These are phyloP conservation scores for Pseudopyricularia cyperi DNA, from an alignment of 2,329 filamentous ascomycete species.

Conservation along the genomic window DNA sequence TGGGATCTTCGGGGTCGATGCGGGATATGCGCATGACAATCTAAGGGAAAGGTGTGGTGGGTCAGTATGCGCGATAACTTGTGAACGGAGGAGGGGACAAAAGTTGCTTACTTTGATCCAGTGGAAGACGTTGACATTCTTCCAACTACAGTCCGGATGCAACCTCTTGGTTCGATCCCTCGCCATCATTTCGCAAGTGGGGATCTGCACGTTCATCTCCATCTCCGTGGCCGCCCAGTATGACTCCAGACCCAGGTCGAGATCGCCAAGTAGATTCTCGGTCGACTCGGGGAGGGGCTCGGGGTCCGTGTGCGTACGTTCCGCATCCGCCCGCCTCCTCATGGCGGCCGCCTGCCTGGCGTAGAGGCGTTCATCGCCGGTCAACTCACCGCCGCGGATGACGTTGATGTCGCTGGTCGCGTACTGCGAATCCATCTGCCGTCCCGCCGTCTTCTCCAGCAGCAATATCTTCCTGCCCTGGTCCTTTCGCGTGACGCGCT, in stretches of 20 bases:
- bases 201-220: conserved; percentile 85
- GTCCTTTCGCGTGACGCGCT: conserved; percentile 73
- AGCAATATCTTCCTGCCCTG: conserved; percentile 72
- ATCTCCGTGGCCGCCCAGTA: conserved; percentile 84
- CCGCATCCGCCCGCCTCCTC: conserved; percentile 41
- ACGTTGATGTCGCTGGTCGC: conserved; percentile 65
- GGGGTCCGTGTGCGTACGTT: conserved; percentile 24
- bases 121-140: conserved; percentile 86
- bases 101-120: conserved; percentile 77
- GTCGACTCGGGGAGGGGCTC: conserved; percentile 34
- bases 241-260: conserved; percentile 55
- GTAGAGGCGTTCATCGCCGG: conserved; percentile 29
- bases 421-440: conserved; percentile 59
- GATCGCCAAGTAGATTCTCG: conserved; percentile 69
- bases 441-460: conserved; percentile 78
- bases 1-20: conserved; percentile 63
- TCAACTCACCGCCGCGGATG: conserved; percentile 67
- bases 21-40: conserved; percentile 89
- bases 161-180: conserved; percentile 53
- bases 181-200: conserved; percentile 76
- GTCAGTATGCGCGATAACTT: background rate
- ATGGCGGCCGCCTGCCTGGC: conserved; percentile 32
- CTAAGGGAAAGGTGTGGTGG: conserved; percentile 29
- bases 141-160: conserved; percentile 86
- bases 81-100: background rate